Evolutionary conservation across 2,329 filamentous ascomycete species (phyloP).

Genomic region (Colletotrichum sp.): DNA sequence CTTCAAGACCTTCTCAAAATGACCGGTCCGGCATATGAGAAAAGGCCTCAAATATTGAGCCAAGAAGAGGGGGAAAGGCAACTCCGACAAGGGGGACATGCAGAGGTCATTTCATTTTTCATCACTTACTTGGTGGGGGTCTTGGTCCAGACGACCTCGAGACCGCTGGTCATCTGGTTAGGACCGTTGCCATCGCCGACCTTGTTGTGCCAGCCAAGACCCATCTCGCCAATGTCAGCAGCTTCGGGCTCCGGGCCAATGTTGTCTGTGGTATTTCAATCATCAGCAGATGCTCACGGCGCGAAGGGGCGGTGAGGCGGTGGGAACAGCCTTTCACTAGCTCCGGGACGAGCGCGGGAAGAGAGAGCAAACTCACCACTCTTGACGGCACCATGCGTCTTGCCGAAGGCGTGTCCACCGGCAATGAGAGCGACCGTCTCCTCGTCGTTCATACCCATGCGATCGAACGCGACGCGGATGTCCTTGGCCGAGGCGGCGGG

Average conservation of each 20-base stretch:
- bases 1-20: slow-evolving; percentile 1
- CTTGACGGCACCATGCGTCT: slow-evolving; percentile 75
- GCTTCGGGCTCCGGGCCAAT: slow-evolving; percentile 72
- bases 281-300: neutral
- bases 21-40: neutral
- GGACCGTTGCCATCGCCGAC: slow-evolving; percentile 71
- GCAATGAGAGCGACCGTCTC: slow-evolving; percentile 82
- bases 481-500: slow-evolving; percentile 72
- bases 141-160: slow-evolving; percentile 82
- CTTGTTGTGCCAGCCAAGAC: slow-evolving; percentile 74
- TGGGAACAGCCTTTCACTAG: neutral
- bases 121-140: slow-evolving; percentile 64
- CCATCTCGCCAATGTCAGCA: slow-evolving; percentile 68
- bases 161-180: slow-evolving; percentile 75
- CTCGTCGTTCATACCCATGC: slow-evolving; percentile 85
- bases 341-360: neutral
- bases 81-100: neutral
- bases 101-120: neutral
- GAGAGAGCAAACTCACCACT: neutral
- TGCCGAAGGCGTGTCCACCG: slow-evolving; percentile 80
- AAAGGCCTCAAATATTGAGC: neutral
- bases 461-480: slow-evolving; percentile 75
- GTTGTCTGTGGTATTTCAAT: slow-evolving; percentile 53
- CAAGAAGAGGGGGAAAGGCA: neutral
- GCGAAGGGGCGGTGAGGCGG: neutral